phyloP scores from a whole-genome alignment of 805 yeast species.

The Clavispora fructus region DNA sequence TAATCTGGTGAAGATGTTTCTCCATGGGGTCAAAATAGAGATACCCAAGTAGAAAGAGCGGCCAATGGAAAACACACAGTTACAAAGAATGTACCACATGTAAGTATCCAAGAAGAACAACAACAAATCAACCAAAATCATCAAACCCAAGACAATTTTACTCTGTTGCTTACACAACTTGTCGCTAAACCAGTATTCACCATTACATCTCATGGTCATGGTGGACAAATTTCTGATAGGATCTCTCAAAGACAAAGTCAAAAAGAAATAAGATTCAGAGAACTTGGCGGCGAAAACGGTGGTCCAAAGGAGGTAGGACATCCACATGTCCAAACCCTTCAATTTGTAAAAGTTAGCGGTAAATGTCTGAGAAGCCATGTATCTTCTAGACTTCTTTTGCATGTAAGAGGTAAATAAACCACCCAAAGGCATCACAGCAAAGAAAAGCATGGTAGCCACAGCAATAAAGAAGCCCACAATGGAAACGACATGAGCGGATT shows the following conservation, averaged over 20 bases:
- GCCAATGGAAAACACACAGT: constrained; percentile 93
- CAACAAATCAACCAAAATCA: constrained; percentile 87
- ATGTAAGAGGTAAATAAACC: constrained; percentile 91
- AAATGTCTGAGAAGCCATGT: constrained; percentile 90
- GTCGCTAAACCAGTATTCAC: constrained; percentile 86
- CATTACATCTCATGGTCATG: constrained; percentile 87
- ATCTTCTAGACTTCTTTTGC: constrained; percentile 80
- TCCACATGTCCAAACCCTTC: constrained; percentile 88
- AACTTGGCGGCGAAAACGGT: constrained; percentile 86
- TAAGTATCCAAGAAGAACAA: constrained; percentile 98
- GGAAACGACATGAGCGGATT: constrained; percentile 70
- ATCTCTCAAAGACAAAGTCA: constrained; percentile 74
- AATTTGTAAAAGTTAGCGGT: constrained; percentile 86
- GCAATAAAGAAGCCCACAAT: constrained; percentile 89
- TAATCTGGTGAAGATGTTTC: constrained; percentile 94
- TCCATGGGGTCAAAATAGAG: constrained; percentile 98
- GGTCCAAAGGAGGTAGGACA: constrained; percentile 89
- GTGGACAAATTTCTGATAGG: constrained; percentile 87
- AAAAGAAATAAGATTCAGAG: constrained; percentile 71
- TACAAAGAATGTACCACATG: constrained; percentile 96
- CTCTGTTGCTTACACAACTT: constrained; percentile 80
- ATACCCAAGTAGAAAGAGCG: constrained; percentile 98
- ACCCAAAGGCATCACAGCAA: constrained; percentile 93
- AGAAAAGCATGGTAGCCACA: constrained; percentile 75
- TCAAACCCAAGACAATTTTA: constrained; percentile 82